These are phyloP conservation scores for Cercospora sp. DNA, from an alignment of 2,329 filamentous ascomycete genomes.

Conservation along the genomic window DNA sequence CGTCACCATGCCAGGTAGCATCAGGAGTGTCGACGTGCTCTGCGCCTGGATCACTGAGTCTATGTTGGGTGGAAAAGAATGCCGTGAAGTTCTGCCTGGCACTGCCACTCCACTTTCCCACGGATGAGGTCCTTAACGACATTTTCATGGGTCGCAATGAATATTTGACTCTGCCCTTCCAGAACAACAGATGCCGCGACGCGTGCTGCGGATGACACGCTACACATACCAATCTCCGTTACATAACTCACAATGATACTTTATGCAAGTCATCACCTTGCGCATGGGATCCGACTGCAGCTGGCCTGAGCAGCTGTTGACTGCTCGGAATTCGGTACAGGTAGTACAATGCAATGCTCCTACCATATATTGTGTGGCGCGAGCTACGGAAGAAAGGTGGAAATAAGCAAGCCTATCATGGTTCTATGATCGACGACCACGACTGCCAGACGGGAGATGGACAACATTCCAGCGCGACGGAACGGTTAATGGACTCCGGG, in stretches of 20 bases:
- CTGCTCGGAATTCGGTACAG: neutral
- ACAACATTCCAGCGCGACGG: neutral
- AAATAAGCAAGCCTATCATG: neutral
- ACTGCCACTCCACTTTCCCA: too few relatives aligned
- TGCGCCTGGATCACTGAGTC: too few relatives aligned
- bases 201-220: neutral
- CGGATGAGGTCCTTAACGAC: neutral
- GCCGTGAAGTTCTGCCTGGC: too few relatives aligned
- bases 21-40: too few relatives aligned
- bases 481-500: neutral
- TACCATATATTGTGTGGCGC: neutral
- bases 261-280: neutral
- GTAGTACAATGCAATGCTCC: neutral
- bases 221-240: neutral
- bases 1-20: too few relatives aligned
- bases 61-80: too few relatives aligned
- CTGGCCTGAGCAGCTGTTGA: neutral
- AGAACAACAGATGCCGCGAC: too few relatives aligned
- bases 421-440: neutral
- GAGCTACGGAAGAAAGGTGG: neutral
- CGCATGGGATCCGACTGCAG: neutral
- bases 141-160: neutral
- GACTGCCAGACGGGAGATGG: neutral
- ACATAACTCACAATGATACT: neutral
- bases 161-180: neutral